A percentile compares a stretch with the other conserved stretches of the same genome.
Conservation (phyloP, 495 filamentous ascomycete genomes). For the Aspergillus egyptiacus region DNA sequence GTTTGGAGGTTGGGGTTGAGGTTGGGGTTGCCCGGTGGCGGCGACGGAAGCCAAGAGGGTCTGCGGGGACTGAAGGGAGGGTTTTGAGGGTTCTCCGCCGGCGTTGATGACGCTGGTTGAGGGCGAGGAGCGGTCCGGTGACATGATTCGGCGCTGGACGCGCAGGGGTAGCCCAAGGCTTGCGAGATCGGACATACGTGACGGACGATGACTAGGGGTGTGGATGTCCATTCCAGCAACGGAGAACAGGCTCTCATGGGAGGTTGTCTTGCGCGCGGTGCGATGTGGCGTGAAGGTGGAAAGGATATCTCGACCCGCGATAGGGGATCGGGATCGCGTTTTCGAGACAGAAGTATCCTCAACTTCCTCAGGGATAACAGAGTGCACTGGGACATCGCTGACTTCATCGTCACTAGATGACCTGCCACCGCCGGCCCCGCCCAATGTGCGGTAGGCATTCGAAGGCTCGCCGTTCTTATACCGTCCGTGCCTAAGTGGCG, state of each 20-base stretch:
- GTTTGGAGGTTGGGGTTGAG: too few relatives aligned
- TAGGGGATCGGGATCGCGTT: constrained; percentile 5
- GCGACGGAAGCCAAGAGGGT: constrained; percentile 38
- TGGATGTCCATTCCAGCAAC: constrained; percentile 49
- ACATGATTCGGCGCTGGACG: constrained; percentile 34
- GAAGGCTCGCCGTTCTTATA: constrained; percentile 46
- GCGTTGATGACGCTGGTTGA: constrained; percentile 42
- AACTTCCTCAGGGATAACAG: constrained; percentile 40
- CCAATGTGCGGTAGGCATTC: constrained; percentile 9
- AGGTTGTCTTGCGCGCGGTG: constrained; percentile 33
- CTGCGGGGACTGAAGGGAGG: constrained; percentile 26
- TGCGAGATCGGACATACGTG: constrained; percentile 30
- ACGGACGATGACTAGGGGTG: constrained; percentile 31
- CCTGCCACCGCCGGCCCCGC: constrained; percentile 18
- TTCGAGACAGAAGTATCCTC: constrained; percentile 29
- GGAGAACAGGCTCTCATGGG: constrained; percentile 49
- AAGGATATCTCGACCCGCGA: constrained; percentile 21
- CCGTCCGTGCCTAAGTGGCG: constrained; percentile 33
- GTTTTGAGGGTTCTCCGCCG: constrained; percentile 23
- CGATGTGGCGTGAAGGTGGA: constrained; percentile 23
- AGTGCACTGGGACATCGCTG: constrained; percentile 19
- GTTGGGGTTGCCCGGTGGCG: constrained; percentile 18
- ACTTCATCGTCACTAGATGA: constrained; percentile 24
- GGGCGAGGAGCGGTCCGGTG: constrained; percentile 33
- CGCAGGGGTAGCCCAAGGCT: constrained; percentile 21